Evolutionary conservation across 2,329 filamentous ascomycete genomes (phyloP).

Genomic region (Ophiocordyceps sinensis): DNA sequence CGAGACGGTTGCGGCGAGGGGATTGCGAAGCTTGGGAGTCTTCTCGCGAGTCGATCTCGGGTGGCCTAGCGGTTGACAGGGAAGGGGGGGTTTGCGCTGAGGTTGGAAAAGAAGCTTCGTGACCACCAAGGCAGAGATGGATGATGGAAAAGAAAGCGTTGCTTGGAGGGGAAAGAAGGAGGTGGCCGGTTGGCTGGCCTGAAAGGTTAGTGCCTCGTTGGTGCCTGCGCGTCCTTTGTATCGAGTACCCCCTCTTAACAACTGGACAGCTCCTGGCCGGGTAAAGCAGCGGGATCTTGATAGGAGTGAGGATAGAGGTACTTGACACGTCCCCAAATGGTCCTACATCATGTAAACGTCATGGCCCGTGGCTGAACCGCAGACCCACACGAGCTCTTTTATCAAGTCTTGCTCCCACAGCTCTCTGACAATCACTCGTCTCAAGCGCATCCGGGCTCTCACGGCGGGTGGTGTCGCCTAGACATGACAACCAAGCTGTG

Average conservation of each 20-base stretch:
- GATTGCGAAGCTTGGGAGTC: background rate
- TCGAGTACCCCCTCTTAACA: too few relatives aligned
- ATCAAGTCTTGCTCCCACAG: too few relatives aligned
- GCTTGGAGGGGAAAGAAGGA: slow-evolving; percentile 7
- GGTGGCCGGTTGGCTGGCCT: slow-evolving; percentile 15
- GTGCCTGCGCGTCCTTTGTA: slow-evolving; percentile 6
- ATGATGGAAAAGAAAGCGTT: background rate
- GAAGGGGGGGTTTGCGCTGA: background rate
- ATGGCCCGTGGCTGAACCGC: slow-evolving; percentile 10
- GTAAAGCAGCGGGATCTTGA: too few relatives aligned
- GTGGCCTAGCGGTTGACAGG: background rate
- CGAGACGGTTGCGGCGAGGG: background rate
- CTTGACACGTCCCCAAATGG: too few relatives aligned
- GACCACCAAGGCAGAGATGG: background rate
- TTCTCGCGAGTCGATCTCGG: background rate
- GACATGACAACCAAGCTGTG: background rate
- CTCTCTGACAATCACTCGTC: too few relatives aligned
- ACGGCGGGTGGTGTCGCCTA: background rate
- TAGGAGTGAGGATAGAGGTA: too few relatives aligned
- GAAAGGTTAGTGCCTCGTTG: background rate
- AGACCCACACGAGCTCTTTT: slow-evolving; percentile 3
- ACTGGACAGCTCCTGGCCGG: too few relatives aligned
- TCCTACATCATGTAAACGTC: slow-evolving; percentile 11
- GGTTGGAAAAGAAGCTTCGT: background rate
- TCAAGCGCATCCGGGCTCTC: background rate